Base-by-base conservation (phyloP, 2,329 filamentous ascomycete genomes). In the Ophiostoma tasmaniense region DNA sequence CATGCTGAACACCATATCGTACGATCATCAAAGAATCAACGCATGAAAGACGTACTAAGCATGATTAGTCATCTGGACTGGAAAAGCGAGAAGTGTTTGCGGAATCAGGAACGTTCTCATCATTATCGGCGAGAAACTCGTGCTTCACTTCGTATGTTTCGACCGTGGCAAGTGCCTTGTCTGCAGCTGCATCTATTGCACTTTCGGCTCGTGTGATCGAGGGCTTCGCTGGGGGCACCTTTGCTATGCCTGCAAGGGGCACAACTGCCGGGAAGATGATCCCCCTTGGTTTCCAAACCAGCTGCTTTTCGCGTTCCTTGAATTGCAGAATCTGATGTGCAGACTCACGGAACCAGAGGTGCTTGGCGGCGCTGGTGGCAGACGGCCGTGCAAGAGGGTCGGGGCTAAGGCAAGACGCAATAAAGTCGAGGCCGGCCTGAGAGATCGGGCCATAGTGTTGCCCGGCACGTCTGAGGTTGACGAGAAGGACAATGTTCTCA, bases 201-300 rank as follows among this genome's bases (percentile, higher is more conserved):
- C 25, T 61, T 25, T 45, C 20, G 42, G 30, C 14, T 61, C 55
- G 20, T 14, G 14, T 61, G 55, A 13, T 25, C 5, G 55, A 35
- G 59, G 59, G 17, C 55, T 17, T n/a, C 20, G 25, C 55, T 30
- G 25, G 55, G 11, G 22, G 52, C 11, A 22, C 28, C 28, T 20
- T 6, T 10, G 33, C 33, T 6, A 39, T 3, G 33, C n/a, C 61
- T n/a, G 20, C 55, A 4, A 73, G 66, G 3, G 62, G 33, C 14
- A 73, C 71, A 1, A 73, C 25, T 1, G 70, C 66, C 1, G 73
- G 73, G 10, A 73, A 64, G 33, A 73, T 11, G 0, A 73, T 50
- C 3, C 68, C 70, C 4, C 71, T 64, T 17, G 73, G 73, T 33
- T 69, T 70, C 73, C 73, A 73, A 1, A 59, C 10, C 1, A 67